These are phyloP conservation scores for Mycena venus DNA, from an alignment of 768 basidiomycete species.

Conservation along the genomic window DNA sequence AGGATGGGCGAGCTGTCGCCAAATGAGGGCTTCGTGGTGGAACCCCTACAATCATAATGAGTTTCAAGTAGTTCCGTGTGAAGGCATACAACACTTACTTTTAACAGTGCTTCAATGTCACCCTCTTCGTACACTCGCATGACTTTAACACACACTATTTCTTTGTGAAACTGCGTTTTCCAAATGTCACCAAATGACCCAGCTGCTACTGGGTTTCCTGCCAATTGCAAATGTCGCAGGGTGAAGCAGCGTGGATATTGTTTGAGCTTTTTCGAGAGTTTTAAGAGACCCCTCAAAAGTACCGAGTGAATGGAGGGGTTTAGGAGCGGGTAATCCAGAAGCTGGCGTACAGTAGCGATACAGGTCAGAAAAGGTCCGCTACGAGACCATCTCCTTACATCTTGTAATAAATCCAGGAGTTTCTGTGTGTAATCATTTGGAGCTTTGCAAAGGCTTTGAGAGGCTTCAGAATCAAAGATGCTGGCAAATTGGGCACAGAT, in stretches of 20 bases:
- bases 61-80: background rate
- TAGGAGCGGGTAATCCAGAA: conserved; percentile 26
- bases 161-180: conserved; percentile 4
- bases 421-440: conserved; percentile 17
- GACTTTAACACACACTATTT: conserved; percentile 14
- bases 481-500: conserved; percentile 13
- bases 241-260: too few species aligned
- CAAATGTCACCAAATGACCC: conserved; percentile 23
- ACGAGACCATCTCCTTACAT: conserved; percentile 16
- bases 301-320: conserved; percentile 7
- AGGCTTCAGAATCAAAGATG: background rate
- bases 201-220: conserved; percentile 13
- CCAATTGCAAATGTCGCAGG: too few species aligned
- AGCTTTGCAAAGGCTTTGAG: background rate
- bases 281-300: conserved; percentile 1
- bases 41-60: conserved; percentile 28
- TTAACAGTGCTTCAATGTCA: conserved; percentile 14
- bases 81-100: background rate
- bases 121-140: conserved; percentile 21
- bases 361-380: background rate
- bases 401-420: conserved; percentile 34
- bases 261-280: too few species aligned
- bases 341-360: background rate
- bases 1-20: too few species aligned
- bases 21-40: conserved; percentile 30